Percentiles rank a stretch among this genome's conserved stretches.
These are phyloP conservation scores for Chrysanthemum seticuspe DNA, from an alignment of 129 eudicot species.

Conservation along the genomic window DNA sequence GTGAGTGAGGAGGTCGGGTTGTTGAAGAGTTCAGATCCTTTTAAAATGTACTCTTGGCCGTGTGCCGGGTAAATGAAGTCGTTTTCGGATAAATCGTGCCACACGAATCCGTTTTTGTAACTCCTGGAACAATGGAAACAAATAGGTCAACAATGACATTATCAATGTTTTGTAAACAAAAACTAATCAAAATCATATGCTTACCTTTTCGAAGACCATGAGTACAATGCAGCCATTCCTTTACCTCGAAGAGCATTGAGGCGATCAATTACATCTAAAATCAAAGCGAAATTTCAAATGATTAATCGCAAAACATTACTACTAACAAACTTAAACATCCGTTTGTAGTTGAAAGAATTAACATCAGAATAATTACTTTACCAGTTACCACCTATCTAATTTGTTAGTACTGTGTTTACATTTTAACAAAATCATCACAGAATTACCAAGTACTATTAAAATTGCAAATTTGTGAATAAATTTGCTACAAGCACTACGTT, in stretches of 20 bases:
- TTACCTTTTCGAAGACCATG: slow-evolving; percentile 90
- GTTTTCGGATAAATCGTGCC: slow-evolving; percentile 83
- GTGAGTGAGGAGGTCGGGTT: background rate
- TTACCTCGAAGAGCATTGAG: slow-evolving; percentile 78
- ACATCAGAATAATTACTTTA: no score
- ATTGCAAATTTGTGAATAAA: no score
- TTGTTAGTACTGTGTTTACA: no score
- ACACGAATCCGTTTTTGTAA: slow-evolving; percentile 84
- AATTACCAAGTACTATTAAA: no score
- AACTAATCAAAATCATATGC: background rate
- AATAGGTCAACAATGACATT: background rate
- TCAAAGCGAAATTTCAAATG: background rate
- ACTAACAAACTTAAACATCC: no score
- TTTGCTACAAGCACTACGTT: no score
- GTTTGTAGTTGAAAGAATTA: no score
- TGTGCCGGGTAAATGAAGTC: slow-evolving; percentile 84
- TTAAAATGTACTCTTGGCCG: slow-evolving; percentile 83
- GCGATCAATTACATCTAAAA: slow-evolving; percentile 61
- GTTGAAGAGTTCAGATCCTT: slow-evolving; percentile 74
- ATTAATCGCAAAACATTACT: background rate
- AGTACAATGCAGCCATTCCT: slow-evolving; percentile 76
- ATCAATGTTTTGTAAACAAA: no score
- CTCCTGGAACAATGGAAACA: slow-evolving; percentile 46
- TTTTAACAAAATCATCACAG: no score
- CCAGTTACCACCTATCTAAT: no score